These are phyloP conservation scores for Rhodotorula sp. DNA, from an alignment of 1,284 basidiomycete species.

Conservation along the genomic window DNA sequence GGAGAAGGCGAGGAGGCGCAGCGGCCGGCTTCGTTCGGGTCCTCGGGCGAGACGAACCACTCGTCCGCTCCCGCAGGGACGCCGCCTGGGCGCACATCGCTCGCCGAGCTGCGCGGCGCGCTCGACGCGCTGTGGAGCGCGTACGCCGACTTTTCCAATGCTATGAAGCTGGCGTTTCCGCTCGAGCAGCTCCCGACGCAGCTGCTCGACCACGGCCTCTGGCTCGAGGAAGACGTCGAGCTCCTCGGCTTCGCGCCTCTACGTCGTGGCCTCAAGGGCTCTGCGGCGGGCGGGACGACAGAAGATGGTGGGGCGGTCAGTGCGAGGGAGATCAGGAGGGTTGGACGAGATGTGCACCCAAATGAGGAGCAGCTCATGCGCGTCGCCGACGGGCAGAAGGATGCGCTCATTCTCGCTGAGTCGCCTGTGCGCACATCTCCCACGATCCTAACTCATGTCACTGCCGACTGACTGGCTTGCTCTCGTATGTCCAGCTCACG, in stretches of 20 bases:
- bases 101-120: neutral
- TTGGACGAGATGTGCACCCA: constrained; percentile 69
- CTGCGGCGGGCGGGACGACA: neutral
- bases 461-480: neutral
- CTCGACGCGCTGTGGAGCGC: constrained; percentile 67
- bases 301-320: neutral
- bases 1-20: constrained; percentile 9
- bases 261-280: constrained; percentile 54
- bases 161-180: constrained; percentile 71
- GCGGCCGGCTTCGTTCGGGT: neutral
- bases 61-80: neutral
- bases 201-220: constrained; percentile 54
- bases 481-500: constrained; percentile 9
- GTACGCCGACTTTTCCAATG: constrained; percentile 69
- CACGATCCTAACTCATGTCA: neutral
- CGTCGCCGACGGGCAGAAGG: constrained; percentile 78
- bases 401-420: constrained; percentile 66
- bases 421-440: constrained; percentile 57
- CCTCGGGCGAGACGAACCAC: neutral
- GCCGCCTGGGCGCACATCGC: neutral
- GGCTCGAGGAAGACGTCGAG: constrained; percentile 90
- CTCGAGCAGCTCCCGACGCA: constrained; percentile 60
- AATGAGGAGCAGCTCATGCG: constrained; percentile 95
- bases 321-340: constrained; percentile 39
- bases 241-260: constrained; percentile 85